Evolutionary conservation across 768 basidiomycete genomes (phyloP).

Genomic region (Lactarius vividus): DNA sequence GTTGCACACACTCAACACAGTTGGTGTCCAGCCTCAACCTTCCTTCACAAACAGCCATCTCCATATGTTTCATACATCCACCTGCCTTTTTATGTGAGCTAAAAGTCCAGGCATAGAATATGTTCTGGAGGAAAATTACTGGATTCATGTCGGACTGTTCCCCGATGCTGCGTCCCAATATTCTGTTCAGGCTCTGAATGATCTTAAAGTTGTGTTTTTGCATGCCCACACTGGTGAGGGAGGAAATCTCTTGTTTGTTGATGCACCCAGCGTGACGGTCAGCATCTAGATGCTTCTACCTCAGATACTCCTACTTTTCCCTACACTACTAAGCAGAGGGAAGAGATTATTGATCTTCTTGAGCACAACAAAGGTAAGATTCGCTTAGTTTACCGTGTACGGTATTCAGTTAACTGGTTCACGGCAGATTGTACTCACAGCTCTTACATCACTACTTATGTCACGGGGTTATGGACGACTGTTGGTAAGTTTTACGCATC

Average conservation of each 20-base stretch:
- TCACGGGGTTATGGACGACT: conserved; percentile 5
- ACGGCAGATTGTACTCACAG: conserved; percentile 6
- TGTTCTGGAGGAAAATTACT: conserved; percentile 20
- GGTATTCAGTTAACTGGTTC: neutral
- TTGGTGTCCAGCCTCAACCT: neutral
- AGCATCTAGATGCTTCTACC: conserved; percentile 7
- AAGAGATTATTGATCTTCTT: conserved; percentile 4
- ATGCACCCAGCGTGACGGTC: neutral
- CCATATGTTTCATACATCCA: neutral
- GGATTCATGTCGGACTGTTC: conserved; percentile 21
- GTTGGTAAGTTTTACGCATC: conserved; percentile 7
- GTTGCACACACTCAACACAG: neutral
- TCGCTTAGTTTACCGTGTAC: too few species aligned
- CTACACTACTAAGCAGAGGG: conserved; percentile 8
- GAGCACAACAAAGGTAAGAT: conserved; percentile 7
- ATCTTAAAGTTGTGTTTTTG: conserved; percentile 1
- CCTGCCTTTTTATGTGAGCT: neutral
- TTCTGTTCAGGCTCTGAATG: conserved; percentile 6
- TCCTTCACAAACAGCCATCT: neutral
- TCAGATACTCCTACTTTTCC: conserved; percentile 19
- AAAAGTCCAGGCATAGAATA: neutral
- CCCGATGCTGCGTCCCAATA: conserved; percentile 2
- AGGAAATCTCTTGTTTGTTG: neutral
- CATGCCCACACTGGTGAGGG: conserved; percentile 14
- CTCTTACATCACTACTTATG: conserved; percentile 1